Evolutionary conservation across 257 asterid genomes (phyloP), one percentile per base, ranked within the genome.

Genomic region (Solanum tarijense): DNA sequence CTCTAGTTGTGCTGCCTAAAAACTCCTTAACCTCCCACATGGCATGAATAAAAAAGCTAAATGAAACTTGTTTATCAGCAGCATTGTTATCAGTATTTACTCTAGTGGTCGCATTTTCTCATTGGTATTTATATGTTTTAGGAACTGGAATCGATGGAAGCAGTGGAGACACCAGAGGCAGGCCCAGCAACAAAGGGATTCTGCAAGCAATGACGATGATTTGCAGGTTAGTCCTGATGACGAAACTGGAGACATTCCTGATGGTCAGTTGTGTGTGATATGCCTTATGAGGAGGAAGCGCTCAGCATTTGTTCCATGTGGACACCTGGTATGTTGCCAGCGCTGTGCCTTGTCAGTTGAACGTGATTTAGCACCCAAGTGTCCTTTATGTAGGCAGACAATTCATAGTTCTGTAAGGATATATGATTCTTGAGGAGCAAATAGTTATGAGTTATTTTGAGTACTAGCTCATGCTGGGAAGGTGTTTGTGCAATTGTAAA

Each of bases 221-320:
- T 58, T 90, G 14, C 93, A 91, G 84, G 91, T 43, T 73, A 89
- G 84, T 58, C 87, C 88, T 18, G 99, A 93, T 36, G 99, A 95
- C 55, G 99, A 94, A 46, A 43, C 90, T 14, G 95, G 90, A 81
- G 94, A 94, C 23, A 93, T 96, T 75, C 93, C 95, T 0, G 98
- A 95, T 65, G 98, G 99, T 27, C 98, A 94, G 92, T 91, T 97
- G 41, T 97, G 99, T 85, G 99, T 94, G 65, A 89, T 95, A 58
- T 97, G 99, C 91, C 90, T 96, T 35, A 90, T 87, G 92, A 93
- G 99, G 84, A 95, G 99, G 91, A 92, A 96, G 25, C 91, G 93
- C 2, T 94, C 98, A 78, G 99, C 98, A 79, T 97, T 97, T 71
- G 84, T 96, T 82, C 99, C 99, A 1, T 97, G 99, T 76, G 99